Conservation (phyloP, 192 early-diverging fungal genomes). For the Podochytrium sp. region DNA sequence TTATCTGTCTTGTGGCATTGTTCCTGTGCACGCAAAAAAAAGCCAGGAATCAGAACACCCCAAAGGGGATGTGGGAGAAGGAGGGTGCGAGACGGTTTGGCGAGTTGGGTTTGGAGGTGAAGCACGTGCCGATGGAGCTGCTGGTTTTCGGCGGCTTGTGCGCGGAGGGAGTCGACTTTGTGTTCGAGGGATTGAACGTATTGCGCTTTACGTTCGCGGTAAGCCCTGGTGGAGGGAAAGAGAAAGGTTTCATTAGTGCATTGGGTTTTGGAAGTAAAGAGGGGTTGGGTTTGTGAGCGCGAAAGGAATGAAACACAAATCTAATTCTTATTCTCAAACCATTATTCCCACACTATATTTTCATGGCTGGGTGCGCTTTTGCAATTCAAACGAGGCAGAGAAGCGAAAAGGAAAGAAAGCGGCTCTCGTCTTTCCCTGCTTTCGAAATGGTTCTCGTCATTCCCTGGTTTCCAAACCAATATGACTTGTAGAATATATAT, state of each 20-base stretch:
- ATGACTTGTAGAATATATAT: no score
- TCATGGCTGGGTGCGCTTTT: no score
- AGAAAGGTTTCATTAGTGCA: background rate
- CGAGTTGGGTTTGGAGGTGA: background rate
- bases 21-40: background rate
- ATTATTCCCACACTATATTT: no score
- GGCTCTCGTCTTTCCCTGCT: no score
- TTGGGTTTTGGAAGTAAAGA: no score
- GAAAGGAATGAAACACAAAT: no score
- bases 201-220: background rate
- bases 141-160: background rate
- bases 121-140: background rate
- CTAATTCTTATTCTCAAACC: no score
- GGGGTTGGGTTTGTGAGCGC: no score
- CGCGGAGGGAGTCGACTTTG: background rate
- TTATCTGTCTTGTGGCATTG: background rate
- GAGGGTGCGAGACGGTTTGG: background rate
- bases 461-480: no score
- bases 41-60: background rate
- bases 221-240: background rate
- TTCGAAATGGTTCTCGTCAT: no score
- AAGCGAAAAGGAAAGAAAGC: no score
- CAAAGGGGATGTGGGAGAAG: background rate
- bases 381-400: no score
- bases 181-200: conserved; percentile 3